Base-by-base conservation (phyloP, 2,329 filamentous ascomycete species). In the Hypoxylon sp. region DNA sequence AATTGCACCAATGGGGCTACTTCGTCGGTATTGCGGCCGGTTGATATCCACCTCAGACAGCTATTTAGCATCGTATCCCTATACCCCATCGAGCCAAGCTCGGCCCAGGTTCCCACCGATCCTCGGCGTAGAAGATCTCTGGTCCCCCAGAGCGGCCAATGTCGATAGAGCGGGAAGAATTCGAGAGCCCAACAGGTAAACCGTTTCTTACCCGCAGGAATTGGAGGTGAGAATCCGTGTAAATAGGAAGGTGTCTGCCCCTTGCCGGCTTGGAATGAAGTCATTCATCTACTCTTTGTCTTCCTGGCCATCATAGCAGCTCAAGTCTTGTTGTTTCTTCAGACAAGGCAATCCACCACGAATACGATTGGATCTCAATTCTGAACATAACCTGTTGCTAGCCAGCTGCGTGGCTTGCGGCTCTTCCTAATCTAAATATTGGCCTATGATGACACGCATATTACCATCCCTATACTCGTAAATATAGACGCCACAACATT, bases 361-460 rank as follows among this genome's bases (percentile, higher is more conserved):
- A 58, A 46, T 52, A 44, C 33, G 46, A 44, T 44, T 42, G 22
- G 44, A 28, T 44, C 38, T 62, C 40, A 18, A 30, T 50, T 50
- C 18, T 26, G 6, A 16, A 42, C 36, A 45, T 44, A 14, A 45
- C 45, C 28, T 51, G 11, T 33, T 61, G 22, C 33, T 46, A 53
- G 18, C 18, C 30, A 26, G 42, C 54, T 57, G 33, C 56, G 44
- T 50, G 59, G 40, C 52, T 49, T 18, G 33, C 40, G 26, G 28
- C 32, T 32, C 22, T 53, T 44, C 36, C 51, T 57, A 67, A 61
- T 53, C 16, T 51, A 38, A 36, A 7, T 14, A 28, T 61, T 67
- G 50, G 61, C 66, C 61, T 71, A 71, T 58, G 44, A 73, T 71
- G 69, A 65, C 46, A 68, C 60, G 18, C 56, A 61, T 57, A 61